Evolutionary conservation across 2,329 filamentous ascomycete species (phyloP).

Genomic region (Didymella segeticola): DNA sequence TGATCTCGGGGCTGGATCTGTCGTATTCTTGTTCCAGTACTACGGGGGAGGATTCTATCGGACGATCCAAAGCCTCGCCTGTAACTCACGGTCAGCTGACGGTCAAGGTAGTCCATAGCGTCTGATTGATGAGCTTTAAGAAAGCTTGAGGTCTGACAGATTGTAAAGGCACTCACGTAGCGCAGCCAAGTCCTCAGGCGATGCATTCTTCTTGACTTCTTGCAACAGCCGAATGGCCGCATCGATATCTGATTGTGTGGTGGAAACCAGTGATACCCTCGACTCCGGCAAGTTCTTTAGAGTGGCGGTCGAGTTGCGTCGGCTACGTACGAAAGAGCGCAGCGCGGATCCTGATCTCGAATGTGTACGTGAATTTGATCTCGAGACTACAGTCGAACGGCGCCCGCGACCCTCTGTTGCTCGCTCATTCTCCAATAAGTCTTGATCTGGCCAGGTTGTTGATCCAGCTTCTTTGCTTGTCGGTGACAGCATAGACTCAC

Average conservation of each 20-base stretch:
- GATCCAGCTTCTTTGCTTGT: constrained; percentile 32
- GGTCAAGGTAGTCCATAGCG: too few species aligned
- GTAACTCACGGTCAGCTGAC: constrained; percentile 15
- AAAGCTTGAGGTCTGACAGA: too few species aligned
- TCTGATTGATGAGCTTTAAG: too few species aligned
- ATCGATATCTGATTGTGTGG: constrained; percentile 51
- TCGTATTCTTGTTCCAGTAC: constrained; percentile 20
- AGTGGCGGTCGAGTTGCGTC: constrained; percentile 24
- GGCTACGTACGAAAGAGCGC: constrained; percentile 25
- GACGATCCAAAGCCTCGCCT: constrained; percentile 41
- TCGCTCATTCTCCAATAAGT: constrained; percentile 29
- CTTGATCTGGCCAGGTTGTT: constrained; percentile 23
- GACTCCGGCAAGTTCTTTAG: constrained; percentile 33
- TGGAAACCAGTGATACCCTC: constrained; percentile 40
- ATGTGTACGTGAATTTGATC: constrained; percentile 34
- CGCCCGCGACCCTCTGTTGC: constrained; percentile 33
- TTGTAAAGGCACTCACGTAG: constrained; percentile 38
- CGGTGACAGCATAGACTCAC: constrained; percentile 38
- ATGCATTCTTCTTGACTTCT: constrained; percentile 56
- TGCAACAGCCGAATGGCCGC: constrained; percentile 55
- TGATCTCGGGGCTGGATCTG: constrained; percentile 21
- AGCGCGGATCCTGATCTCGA: constrained; percentile 35
- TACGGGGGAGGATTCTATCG: constrained; percentile 17
- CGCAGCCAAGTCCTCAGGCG: constrained; percentile 57
- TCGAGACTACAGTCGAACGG: constrained; percentile 34